phyloP scores from a whole-genome alignment of 2,329 filamentous ascomycete species.

The Lasiodiplodia citricola region DNA sequence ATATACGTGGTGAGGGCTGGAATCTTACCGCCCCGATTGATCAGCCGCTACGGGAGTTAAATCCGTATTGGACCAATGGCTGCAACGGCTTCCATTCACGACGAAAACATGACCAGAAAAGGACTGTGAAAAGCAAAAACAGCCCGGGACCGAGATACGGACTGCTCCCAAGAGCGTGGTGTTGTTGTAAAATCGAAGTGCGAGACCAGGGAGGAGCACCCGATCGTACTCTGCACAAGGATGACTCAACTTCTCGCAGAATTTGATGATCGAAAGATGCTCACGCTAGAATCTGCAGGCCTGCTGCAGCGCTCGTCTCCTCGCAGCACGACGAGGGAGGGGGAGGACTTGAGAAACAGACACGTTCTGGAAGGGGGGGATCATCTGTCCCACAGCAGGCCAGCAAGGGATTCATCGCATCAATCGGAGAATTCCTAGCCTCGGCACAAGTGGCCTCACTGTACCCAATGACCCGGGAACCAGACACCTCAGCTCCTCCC shows the following conservation, averaged over 20 bases:
- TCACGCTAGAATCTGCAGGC: not conserved
- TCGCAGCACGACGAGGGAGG: not conserved
- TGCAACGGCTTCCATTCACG: not conserved
- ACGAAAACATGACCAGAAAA: not conserved
- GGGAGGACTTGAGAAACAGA: not conserved
- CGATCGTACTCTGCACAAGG: not conserved
- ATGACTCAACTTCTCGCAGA: not conserved
- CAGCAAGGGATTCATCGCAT: slow-evolving; percentile 2
- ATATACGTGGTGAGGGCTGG: not conserved
- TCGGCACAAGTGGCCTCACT: not conserved
- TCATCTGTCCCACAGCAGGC: not conserved
- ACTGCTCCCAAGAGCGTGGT: not conserved
- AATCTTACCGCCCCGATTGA: not conserved
- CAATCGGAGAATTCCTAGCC: slow-evolving; percentile 8
- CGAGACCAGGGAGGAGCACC: not conserved
- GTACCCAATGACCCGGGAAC: not conserved
- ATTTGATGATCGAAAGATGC: not conserved
- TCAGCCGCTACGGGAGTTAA: slow-evolving; percentile 2
- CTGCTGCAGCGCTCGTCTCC: not conserved
- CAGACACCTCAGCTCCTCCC: not conserved
- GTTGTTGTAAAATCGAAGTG: not conserved
- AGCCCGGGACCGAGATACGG: not conserved
- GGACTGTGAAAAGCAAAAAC: not conserved
- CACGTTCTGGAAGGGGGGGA: slow-evolving; percentile 7
- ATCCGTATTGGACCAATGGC: not conserved